Base-by-base conservation (phyloP, 129 eudicot species). In the Tagetes patula region DNA sequence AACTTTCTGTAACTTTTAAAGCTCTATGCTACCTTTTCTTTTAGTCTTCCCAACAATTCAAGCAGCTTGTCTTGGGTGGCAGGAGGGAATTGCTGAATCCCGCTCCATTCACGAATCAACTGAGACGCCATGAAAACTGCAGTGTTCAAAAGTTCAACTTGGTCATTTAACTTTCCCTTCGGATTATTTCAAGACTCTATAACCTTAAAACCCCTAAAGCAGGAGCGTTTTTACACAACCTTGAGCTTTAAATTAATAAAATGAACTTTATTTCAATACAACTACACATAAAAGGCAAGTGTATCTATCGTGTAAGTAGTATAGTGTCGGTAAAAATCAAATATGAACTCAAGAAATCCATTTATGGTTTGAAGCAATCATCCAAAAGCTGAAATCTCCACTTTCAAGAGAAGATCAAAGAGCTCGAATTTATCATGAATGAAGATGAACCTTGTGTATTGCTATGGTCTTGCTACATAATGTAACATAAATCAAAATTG, bases 41-140 rank as follows among this genome's bases (percentile, higher is more conserved):
- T 89, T 31, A 89, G 81, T 78, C 79, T 90, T 55, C 84, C 85
- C 85, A 92, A 42, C 76, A 87, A 80, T 45, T 92, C 85, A 54
- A 85, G 85, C 47, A 92, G 79, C 79, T 85, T 89, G 70, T 83
- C 83, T 73, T 85, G 91, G 2, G 96, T 92, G 31, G 95, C 94
- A 53, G 88, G 75, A 75, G 98, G 96, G 75, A 92, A 92, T 68
- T 89, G 91, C 73, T 92, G 95, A 74, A 92, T 81, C 65, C 91
- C 91, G 70, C 84, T 82, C 98, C 98, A 92, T 77, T 92, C 98
- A 65, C 84, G 87, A 48, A 77, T 75, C 36, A 84, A 27, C 62
- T 80, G 91, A 14, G 82, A 64, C 46, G 92, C 91, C 95, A 88
- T 91, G 68, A 66, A 40, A 39, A 53, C 82, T 78, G 68, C 77